Conservation (phyloP, 176 grass and related monocot genomes). For the Oryza longistaminata region DNA sequence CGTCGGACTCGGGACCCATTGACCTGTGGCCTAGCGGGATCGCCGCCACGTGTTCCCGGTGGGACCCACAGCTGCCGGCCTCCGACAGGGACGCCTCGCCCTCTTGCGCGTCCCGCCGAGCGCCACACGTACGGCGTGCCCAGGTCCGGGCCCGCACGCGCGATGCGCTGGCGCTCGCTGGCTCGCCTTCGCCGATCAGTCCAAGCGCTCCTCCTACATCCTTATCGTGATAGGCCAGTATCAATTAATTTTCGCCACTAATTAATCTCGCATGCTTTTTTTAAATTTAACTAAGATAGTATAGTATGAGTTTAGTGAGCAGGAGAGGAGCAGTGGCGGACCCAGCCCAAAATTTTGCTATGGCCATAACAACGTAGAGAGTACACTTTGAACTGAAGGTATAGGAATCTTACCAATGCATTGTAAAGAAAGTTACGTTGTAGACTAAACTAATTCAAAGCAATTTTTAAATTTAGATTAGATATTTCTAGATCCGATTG, state of each 20-base stretch:
- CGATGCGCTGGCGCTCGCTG: too few relatives aligned
- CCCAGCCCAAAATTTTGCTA: too few relatives aligned
- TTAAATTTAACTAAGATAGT: not conserved
- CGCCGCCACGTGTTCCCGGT: slow-evolving; percentile 3
- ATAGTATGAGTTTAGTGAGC: too few relatives aligned
- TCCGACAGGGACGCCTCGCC: slow-evolving; percentile 5
- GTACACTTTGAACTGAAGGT: too few relatives aligned
- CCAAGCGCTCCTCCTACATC: not conserved
- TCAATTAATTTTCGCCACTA: not conserved
- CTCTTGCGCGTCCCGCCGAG: not conserved
- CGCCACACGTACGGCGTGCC: slow-evolving; percentile 10
- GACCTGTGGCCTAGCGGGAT: slow-evolving; percentile 15
- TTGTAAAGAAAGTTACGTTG: too few relatives aligned
- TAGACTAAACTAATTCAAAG: too few relatives aligned
- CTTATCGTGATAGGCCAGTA: not conserved
- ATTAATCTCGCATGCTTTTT: not conserved
- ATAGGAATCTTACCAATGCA: too few relatives aligned
- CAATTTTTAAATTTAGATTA: too few relatives aligned
- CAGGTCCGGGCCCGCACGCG: not conserved
- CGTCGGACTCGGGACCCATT: not conserved
- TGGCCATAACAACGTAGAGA: too few relatives aligned
- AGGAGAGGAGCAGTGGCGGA: too few relatives aligned
- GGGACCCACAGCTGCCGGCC: slow-evolving; percentile 33
- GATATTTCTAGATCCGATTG: too few relatives aligned
- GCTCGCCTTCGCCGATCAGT: too few relatives aligned